These are phyloP conservation scores for Candida sanyaensis DNA, from an alignment of 1,139 yeast genomes.

Conservation along the genomic window DNA sequence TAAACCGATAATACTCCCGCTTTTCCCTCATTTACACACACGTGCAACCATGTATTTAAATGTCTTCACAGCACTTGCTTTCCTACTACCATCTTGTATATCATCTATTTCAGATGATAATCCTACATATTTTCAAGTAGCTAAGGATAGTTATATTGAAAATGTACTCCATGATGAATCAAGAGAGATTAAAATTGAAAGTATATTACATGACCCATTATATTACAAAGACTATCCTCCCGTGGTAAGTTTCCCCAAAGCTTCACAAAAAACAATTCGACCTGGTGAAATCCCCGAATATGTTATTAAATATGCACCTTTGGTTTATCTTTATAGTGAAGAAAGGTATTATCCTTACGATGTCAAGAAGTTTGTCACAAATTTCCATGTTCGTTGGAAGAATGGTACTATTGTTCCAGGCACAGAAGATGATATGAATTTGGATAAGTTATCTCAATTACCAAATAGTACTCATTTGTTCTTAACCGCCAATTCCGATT, in stretches of 20 bases:
- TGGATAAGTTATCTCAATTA: slow-evolving; percentile 38
- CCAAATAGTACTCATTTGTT: slow-evolving; percentile 34
- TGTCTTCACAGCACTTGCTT: neutral
- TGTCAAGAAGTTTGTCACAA: slow-evolving; percentile 63
- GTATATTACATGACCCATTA: slow-evolving; percentile 21
- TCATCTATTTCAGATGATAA: neutral
- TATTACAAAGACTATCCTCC: slow-evolving; percentile 39
- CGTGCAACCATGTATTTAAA: slow-evolving; percentile 3
- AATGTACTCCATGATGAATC: slow-evolving; percentile 13
- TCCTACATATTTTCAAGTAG: slow-evolving; percentile 12
- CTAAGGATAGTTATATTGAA: slow-evolving; percentile 9
- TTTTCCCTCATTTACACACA: neutral
- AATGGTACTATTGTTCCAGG: slow-evolving; percentile 51
- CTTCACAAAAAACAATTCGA: slow-evolving; percentile 32
- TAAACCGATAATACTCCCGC: too few relatives aligned
- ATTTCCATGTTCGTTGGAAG: slow-evolving; percentile 53
- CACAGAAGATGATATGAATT: slow-evolving; percentile 33
- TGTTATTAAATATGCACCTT: slow-evolving; percentile 72
- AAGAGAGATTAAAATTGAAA: slow-evolving; percentile 14
- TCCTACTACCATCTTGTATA: slow-evolving; percentile 1
- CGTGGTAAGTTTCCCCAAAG: slow-evolving; percentile 31
- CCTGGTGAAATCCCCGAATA: slow-evolving; percentile 75
- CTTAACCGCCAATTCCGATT: slow-evolving; percentile 70
- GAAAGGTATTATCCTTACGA: slow-evolving; percentile 87
- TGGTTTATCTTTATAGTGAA: slow-evolving; percentile 85